Evolutionary conservation across 768 basidiomycete species (phyloP).

Genomic region (Panellus pusillus): DNA sequence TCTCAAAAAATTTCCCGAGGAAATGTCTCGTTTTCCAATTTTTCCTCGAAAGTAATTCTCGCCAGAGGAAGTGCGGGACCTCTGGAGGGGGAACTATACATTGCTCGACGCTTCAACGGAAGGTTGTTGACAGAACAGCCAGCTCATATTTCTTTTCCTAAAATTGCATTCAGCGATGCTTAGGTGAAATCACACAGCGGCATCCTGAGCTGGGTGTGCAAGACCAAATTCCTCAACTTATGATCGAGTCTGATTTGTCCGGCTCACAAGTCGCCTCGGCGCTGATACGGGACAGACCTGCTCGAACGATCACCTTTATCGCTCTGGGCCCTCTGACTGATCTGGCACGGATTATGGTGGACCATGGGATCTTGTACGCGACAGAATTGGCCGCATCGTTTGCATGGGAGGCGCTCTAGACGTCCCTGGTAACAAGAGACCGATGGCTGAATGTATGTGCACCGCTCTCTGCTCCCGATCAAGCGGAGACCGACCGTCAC

Average conservation of each 20-base stretch:
- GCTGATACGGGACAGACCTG: constrained; percentile 50
- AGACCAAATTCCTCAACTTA: constrained; percentile 44
- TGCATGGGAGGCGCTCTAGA: constrained; percentile 95
- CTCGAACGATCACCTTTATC: constrained; percentile 66
- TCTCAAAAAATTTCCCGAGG: constrained; percentile 54
- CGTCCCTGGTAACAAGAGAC: constrained; percentile 83
- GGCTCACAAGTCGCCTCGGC: constrained; percentile 56
- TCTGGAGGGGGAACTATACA: constrained; percentile 67
- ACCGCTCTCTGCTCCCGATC: background rate
- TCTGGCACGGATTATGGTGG: constrained; percentile 63
- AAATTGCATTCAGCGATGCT: constrained; percentile 52
- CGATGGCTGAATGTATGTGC: constrained; percentile 79
- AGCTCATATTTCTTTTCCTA: background rate
- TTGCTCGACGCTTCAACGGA: constrained; percentile 85
- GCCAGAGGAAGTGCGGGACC: constrained; percentile 65
- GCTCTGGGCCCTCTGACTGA: constrained; percentile 80
- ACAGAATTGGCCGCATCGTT: constrained; percentile 70
- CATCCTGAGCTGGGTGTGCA: constrained; percentile 63
- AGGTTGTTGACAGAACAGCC: constrained; percentile 34
- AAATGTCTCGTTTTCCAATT: constrained; percentile 60
- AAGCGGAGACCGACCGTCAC: background rate
- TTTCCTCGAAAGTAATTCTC: constrained; percentile 48
- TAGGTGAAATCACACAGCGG: constrained; percentile 56
- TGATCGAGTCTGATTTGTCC: constrained; percentile 42
- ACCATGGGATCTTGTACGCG: constrained; percentile 53